Conservation (phyloP, 2,329 filamentous ascomycete genomes). For the Blumeria hordei region DNA sequence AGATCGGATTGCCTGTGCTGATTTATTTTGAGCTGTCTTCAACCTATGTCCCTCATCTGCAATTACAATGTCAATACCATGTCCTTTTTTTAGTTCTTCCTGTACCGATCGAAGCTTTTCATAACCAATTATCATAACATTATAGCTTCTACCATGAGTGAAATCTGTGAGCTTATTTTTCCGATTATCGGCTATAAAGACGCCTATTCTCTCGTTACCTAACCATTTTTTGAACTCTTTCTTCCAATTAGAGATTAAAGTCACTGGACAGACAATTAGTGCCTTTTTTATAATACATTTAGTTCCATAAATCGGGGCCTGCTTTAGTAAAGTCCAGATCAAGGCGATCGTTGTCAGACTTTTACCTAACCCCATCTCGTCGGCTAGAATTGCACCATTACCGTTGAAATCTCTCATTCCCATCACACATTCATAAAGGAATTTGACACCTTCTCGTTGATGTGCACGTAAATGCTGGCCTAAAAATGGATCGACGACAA, state of each 20-base stretch:
- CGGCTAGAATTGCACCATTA: slow-evolving; percentile 45
- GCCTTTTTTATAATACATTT: slow-evolving; percentile 42
- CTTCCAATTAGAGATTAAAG: slow-evolving; percentile 48
- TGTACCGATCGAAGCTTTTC: slow-evolving; percentile 43
- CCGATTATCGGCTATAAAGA: slow-evolving; percentile 38
- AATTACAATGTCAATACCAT: slow-evolving; percentile 60
- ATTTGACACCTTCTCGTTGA: slow-evolving; percentile 43
- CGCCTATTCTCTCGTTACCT: slow-evolving; percentile 42
- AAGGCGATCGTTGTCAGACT: slow-evolving; percentile 49
- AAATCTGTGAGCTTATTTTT: slow-evolving; percentile 40
- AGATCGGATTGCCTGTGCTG: slow-evolving; percentile 74
- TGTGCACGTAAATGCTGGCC: slow-evolving; percentile 38
- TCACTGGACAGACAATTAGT: slow-evolving; percentile 48
- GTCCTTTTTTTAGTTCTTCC: slow-evolving; percentile 36
- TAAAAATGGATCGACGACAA: slow-evolving; percentile 45
- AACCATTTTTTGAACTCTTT: slow-evolving; percentile 54
- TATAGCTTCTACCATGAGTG: slow-evolving; percentile 41
- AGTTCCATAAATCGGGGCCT: slow-evolving; percentile 37
- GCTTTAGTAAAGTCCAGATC: slow-evolving; percentile 48
- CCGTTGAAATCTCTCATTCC: slow-evolving; percentile 41
- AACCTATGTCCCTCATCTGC: slow-evolving; percentile 94
- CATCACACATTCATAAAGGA: slow-evolving; percentile 57
- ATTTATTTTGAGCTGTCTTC: slow-evolving; percentile 85
- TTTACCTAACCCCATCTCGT: slow-evolving; percentile 57
- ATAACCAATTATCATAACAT: slow-evolving; percentile 50